Evolutionary conservation across 768 basidiomycete genomes (phyloP).

Genomic region (Boletus rufocinnamomeus): DNA sequence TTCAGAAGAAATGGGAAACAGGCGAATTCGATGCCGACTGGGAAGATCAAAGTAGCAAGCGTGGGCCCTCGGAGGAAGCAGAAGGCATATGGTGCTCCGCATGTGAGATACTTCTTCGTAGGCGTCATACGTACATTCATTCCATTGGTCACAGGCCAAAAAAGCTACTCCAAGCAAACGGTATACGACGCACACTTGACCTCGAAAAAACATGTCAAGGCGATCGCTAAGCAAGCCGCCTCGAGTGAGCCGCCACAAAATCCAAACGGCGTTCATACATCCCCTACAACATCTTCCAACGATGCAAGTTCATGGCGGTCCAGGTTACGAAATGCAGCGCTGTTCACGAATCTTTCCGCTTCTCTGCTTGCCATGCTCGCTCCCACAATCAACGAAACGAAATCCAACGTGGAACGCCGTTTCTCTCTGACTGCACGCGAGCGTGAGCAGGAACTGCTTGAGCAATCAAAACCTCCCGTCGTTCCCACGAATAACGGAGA

Average conservation of each 20-base stretch:
- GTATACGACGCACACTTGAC: conserved; percentile 96
- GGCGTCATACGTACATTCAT: conserved; percentile 1
- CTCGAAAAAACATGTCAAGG: conserved; percentile 95
- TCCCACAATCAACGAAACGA: conserved; percentile 79
- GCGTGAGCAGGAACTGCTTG: conserved; percentile 89
- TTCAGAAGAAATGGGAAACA: conserved; percentile 78
- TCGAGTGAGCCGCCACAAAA: conserved; percentile 39
- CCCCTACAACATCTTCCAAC: conserved; percentile 37
- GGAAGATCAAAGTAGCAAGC: conserved; percentile 54
- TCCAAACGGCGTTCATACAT: conserved; percentile 33
- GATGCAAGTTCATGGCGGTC: conserved; percentile 36
- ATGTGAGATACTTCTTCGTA: conserved; percentile 56
- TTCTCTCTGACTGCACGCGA: conserved; percentile 98
- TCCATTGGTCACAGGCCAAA: conserved; percentile 66
- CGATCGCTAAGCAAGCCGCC: conserved; percentile 68
- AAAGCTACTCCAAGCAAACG: conserved; percentile 93
- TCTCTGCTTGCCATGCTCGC: conserved; percentile 66
- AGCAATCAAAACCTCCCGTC: conserved; percentile 57
- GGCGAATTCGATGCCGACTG: conserved; percentile 71
- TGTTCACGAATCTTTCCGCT: conserved; percentile 68
- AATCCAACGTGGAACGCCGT: conserved; percentile 93
- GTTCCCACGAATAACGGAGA: conserved; percentile 45
- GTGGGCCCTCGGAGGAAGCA: conserved; percentile 42
- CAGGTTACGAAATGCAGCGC: conserved; percentile 66
- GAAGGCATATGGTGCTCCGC: conserved; percentile 92